Percentiles rank a stretch among this genome's conserved stretches.
phyloP scores from a whole-genome alignment of 768 basidiomycete species.

The Psilocybe sp. region DNA sequence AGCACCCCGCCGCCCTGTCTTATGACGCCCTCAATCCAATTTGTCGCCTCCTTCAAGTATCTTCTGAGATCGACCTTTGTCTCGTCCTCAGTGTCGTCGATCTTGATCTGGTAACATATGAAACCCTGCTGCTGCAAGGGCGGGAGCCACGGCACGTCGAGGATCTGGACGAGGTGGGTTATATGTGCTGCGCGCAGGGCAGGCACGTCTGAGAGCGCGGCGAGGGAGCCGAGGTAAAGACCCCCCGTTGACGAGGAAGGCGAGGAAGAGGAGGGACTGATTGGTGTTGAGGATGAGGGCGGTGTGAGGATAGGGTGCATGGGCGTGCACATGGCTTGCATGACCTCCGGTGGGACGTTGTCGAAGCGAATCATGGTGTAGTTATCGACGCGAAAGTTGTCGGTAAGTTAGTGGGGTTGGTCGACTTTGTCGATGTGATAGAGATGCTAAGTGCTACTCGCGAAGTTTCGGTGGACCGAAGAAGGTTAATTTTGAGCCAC shows the following conservation, averaged over 20 bases:
- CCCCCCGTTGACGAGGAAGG: constrained; percentile 38
- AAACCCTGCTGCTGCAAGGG: constrained; percentile 44
- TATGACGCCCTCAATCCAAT: constrained; percentile 64
- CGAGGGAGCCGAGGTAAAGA: constrained; percentile 69
- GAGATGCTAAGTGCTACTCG: too few species aligned
- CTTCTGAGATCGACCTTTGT: constrained; percentile 59
- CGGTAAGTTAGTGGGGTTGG: too few species aligned
- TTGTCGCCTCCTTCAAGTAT: constrained; percentile 66
- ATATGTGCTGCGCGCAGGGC: constrained; percentile 49
- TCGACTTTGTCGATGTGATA: too few species aligned
- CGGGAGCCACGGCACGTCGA: constrained; percentile 65
- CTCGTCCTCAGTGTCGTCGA: constrained; percentile 46
- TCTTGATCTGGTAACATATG: constrained; percentile 62
- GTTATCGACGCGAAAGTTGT: too few species aligned
- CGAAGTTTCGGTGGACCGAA: too few species aligned
- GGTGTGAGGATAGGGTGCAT: constrained; percentile 71
- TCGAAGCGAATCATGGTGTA: constrained; percentile 77
- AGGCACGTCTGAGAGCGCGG: constrained; percentile 54
- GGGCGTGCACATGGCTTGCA: constrained; percentile 83
- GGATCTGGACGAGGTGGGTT: constrained; percentile 61
- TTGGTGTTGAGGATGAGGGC: constrained; percentile 24
- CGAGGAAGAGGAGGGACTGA: constrained; percentile 21
- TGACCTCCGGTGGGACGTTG: constrained; percentile 67
- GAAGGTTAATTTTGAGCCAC: too few species aligned
- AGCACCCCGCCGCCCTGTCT: constrained; percentile 60